Evolutionary conservation across 768 basidiomycete genomes (phyloP).

Genomic region (Macrolepiota dolichaula): DNA sequence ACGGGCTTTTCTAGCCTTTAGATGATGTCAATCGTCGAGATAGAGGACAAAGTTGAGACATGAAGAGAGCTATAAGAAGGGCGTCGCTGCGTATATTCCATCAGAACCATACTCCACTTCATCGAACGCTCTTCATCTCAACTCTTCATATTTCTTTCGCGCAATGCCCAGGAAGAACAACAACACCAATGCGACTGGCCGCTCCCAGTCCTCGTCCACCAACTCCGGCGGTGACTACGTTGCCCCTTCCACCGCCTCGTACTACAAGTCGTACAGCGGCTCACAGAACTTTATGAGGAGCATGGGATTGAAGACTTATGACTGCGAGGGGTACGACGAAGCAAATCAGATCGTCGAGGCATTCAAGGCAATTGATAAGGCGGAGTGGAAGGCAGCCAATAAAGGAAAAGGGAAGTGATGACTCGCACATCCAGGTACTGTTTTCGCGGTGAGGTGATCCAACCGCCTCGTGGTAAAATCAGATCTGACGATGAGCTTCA

Average conservation of each 20-base stretch:
- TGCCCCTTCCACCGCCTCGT: background rate
- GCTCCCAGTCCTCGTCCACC: background rate
- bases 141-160: background rate
- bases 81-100: background rate
- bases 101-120: background rate
- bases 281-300: background rate
- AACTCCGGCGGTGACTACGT: background rate
- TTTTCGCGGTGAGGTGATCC: background rate
- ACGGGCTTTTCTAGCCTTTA: background rate
- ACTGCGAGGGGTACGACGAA: background rate
- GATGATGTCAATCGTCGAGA: background rate
- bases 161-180: background rate
- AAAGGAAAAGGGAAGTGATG: background rate
- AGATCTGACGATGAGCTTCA: background rate
- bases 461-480: background rate
- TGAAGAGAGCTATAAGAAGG: background rate
- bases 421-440: background rate
- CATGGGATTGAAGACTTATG: background rate
- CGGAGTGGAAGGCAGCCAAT: background rate
- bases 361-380: background rate
- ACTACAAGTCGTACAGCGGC: background rate
- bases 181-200: background rate
- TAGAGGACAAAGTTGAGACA: background rate
- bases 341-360: background rate
- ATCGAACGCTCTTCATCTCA: background rate